These are phyloP conservation scores for sorghum (Sorghum bicolor) DNA, from an alignment of 176 grass and related monocot species.

Conservation along the genomic window Sorghum_bicolor_NCBIv3 NC_012872.2:57260501-57261000, in stretches of 20 bases:
- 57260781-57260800: slow-evolving; percentile 99
- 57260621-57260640: slow-evolving; percentile 94
- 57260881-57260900: slow-evolving; percentile 27
- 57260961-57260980: slow-evolving; percentile 87
- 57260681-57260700: slow-evolving; percentile 63
- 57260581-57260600: slow-evolving; percentile 53
- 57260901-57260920: slow-evolving; percentile 38
- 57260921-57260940: slow-evolving; percentile 82
- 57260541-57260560: background rate
- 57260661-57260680: slow-evolving; percentile 92
- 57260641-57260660: slow-evolving; percentile 98
- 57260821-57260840: slow-evolving; percentile 92
- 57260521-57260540: background rate
- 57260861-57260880: slow-evolving; percentile 17
- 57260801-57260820: slow-evolving; percentile 99
- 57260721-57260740: slow-evolving; percentile 29
- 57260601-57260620: slow-evolving; percentile 99
- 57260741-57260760: slow-evolving; percentile 35
- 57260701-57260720: background rate
- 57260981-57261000: slow-evolving; percentile 89
- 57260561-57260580: slow-evolving; percentile 17
- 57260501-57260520: slow-evolving; percentile 17
- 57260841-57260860: slow-evolving; percentile 65
- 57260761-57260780: slow-evolving; percentile 93
- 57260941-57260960: slow-evolving; percentile 89